Base-by-base conservation (phyloP, 768 basidiomycete genomes). In the Psilocybe azurescens region DNA sequence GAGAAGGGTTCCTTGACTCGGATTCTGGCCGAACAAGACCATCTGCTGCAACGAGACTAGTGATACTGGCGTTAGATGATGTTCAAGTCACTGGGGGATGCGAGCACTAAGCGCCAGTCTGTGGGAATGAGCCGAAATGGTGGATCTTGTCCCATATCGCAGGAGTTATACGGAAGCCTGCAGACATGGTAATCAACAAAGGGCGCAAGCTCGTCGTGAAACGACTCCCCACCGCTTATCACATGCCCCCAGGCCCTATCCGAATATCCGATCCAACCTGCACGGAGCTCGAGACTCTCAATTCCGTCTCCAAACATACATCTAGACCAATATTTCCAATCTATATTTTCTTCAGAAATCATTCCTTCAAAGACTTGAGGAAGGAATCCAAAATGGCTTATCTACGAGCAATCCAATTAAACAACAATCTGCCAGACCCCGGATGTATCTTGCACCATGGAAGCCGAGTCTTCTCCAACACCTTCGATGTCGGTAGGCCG, bases 11-110 rank as follows among this genome's bases (percentile, higher is more conserved):
- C 97, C 97, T 72, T 97, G 94, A 58, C 88, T 90, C 0, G 97
- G 96, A 70, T 98, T 93, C 79, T 97, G 95, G 0, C 97, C 97
- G 71, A 99, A 98, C 57, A 92, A 84, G 53, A 97, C 94, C 96
- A 99, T 98, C 78, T 99, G 97, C 76, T 97, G 93, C 18, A 98
- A 82, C 0, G 95, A 97, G 3, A 99, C 96, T 93, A 38, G 18
- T 8, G 11, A 84, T 58, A 28, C 87, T 5, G 87, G 87, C 13
- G 90, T 81, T 76, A 32, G 83, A 75, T 14, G 56, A 61, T 24
- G 20, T 60, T 9, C 46, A 29, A 53, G 36, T 32, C 29, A 33
- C 33, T 9, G 4, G 33, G 9, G 9, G 9, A 5, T 5, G 33
- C 33, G 9, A 33, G 33, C 32, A 76, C 87, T 64, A 30, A 92